phyloP scores from a whole-genome alignment of 129 eudicot species.

The Kitagawia praeruptora region DNA sequence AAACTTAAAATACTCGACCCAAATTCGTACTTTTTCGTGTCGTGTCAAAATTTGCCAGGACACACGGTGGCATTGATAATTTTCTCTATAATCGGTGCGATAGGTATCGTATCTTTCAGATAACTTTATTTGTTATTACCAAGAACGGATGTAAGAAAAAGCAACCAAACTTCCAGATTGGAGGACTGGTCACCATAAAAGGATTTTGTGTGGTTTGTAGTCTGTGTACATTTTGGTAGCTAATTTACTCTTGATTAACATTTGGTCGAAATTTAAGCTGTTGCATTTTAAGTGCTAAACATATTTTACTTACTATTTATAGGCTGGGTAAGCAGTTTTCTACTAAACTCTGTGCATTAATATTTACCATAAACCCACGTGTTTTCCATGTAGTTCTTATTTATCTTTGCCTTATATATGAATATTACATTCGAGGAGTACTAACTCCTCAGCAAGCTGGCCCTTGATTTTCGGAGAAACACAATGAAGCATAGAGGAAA shows the following conservation, averaged over 20 bases:
- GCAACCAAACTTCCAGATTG: background rate
- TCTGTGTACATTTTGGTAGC: too few relatives aligned
- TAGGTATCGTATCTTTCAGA: background rate
- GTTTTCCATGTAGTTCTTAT: background rate
- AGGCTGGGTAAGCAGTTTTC: background rate
- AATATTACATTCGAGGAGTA: background rate
- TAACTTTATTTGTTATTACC: background rate
- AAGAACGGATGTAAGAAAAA: background rate
- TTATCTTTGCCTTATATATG: background rate
- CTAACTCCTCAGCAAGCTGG: background rate
- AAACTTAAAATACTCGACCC: too few relatives aligned
- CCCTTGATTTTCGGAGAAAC: background rate
- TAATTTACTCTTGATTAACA: background rate
- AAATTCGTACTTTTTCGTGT: too few relatives aligned
- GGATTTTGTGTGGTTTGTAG: too few relatives aligned
- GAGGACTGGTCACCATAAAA: background rate
- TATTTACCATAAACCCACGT: background rate
- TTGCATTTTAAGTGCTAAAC: background rate
- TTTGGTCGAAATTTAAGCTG: background rate
- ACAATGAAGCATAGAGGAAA: background rate
- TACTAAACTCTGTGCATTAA: background rate
- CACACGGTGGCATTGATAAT: background rate
- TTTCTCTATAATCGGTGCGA: background rate
- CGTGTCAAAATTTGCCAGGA: too few relatives aligned
- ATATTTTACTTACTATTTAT: background rate